Conservation (phyloP, 2,329 filamentous ascomycete genomes). For the Aspergillus pseudoglaucus region DNA sequence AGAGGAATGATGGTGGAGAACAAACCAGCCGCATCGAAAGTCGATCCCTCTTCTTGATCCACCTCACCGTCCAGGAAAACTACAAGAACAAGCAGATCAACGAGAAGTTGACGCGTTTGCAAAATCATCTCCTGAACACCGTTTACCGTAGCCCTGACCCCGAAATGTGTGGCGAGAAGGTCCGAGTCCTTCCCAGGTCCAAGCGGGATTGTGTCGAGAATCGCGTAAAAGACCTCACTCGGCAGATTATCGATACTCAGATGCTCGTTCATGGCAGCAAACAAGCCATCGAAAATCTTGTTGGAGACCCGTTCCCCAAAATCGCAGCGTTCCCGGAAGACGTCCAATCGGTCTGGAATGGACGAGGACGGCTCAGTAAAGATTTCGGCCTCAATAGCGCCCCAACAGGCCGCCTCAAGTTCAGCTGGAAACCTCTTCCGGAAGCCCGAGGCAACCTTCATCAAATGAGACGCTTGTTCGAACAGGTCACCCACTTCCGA, state of each 20-base stretch:
- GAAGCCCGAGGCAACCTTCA: constrained; percentile 65
- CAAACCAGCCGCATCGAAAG: constrained; percentile 53
- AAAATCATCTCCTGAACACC: constrained; percentile 73
- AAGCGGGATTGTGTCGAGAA: constrained; percentile 45
- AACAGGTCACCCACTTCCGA: constrained; percentile 48
- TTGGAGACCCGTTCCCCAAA: constrained; percentile 76
- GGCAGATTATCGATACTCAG: constrained; percentile 44
- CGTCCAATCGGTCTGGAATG: constrained; percentile 66
- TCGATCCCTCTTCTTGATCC: constrained; percentile 63
- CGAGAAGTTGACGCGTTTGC: constrained; percentile 65
- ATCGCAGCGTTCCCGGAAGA: constrained; percentile 70
- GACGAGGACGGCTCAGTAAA: constrained; percentile 66
- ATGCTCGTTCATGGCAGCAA: constrained; percentile 61
- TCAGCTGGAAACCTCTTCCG: constrained; percentile 63
- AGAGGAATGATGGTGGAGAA: constrained; percentile 63
- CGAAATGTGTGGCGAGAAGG: constrained; percentile 60
- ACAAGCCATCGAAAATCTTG: constrained; percentile 68
- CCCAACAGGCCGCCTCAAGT: constrained; percentile 61
- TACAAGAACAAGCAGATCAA: constrained; percentile 75
- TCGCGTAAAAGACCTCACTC: constrained; percentile 47
- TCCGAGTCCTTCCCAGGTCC: constrained; percentile 34
- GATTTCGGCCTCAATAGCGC: constrained; percentile 64
- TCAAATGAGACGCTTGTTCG: constrained; percentile 53
- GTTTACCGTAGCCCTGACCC: constrained; percentile 65
- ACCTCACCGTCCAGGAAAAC: constrained; percentile 82